Percentiles rank a stretch among this genome's conserved stretches.
Evolutionary conservation across 768 basidiomycete species (phyloP).

Genomic region (Kockovaella imperatae): DNA sequence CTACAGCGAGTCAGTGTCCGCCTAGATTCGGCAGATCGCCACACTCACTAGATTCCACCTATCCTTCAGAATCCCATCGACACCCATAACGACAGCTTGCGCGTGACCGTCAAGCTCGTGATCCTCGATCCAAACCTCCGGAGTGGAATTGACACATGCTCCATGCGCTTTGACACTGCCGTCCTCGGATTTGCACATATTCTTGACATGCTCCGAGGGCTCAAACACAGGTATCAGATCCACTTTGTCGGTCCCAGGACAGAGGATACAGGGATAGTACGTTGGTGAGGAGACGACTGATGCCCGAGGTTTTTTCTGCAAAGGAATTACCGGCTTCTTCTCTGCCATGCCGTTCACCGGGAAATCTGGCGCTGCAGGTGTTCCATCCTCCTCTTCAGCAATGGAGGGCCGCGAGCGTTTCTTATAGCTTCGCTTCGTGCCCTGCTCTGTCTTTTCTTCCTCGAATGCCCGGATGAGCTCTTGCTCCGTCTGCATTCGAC

Average conservation of each 20-base stretch:
- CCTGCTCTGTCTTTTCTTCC: slow-evolving; percentile 19
- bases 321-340: not conserved
- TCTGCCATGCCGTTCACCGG: slow-evolving; percentile 14
- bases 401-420: not conserved
- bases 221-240: slow-evolving; percentile 28
- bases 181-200: slow-evolving; percentile 53
- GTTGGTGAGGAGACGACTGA: slow-evolving; percentile 4
- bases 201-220: slow-evolving; percentile 48
- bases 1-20: slow-evolving; percentile 46
- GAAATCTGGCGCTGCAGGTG: not conserved
- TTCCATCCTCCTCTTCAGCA: slow-evolving; percentile 1
- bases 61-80: slow-evolving; percentile 79
- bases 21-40: not conserved
- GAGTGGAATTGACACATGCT: slow-evolving; percentile 68
- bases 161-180: slow-evolving; percentile 65
- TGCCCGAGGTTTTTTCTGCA: slow-evolving; percentile 10
- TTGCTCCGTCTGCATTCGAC: slow-evolving; percentile 12
- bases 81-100: slow-evolving; percentile 60
- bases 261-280: slow-evolving; percentile 38
- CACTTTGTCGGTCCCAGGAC: slow-evolving; percentile 18
- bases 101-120: slow-evolving; percentile 41
- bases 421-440: slow-evolving; percentile 1
- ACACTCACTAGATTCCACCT: slow-evolving; percentile 79
- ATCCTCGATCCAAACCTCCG: slow-evolving; percentile 79
- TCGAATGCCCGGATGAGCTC: slow-evolving; percentile 32